Evolutionary conservation across 306 rosid genomes (phyloP), one percentile per base, ranked within the genome.

Genomic region (Argentina anserina): DNA sequence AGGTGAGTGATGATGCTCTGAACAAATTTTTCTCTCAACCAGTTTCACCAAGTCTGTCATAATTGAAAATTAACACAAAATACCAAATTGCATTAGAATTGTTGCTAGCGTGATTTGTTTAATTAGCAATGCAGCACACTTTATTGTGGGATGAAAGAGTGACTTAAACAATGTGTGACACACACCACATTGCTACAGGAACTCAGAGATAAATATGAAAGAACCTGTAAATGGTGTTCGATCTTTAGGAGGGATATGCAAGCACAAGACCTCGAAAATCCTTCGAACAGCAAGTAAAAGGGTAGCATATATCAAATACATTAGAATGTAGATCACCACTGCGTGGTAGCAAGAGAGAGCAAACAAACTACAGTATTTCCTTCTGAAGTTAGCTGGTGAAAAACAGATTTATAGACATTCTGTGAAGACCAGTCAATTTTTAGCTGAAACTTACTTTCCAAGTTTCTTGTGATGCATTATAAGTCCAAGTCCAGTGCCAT

Each of bases 401-500:
- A 66, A 66, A 15, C 33, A 14, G 7, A 60, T 14, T 3, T 7
- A 7, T 47, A 37, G 2, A 64, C 26, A n/a, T 31, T 33, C 21
- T 61, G 2, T 7, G 41, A n/a, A 18, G 42, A 18, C 28, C 41
- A 17, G 21, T 33, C 58, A 17, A 46, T 14, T 56, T 63, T 74
- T 11, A 61, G 75, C 68, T 40, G 75, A 65, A 62, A 62, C 84
- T 21, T 81, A 93, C 98, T 86, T 88, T 74, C 88, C 96, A 18
- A 93, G 81, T 59, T 77, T 83, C 39, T 73, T 79, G 70, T 89
- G 96, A 82, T 93, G 88, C 63, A 36, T 86, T 74, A 80, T 73
- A 61, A 93, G 93, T 78, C 94, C 98, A 67, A 90, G 90, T 69
- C 98, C 97, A 49, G 85, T 78, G 34, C 97, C 96, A 77, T 89